Evolutionary conservation across 1,284 basidiomycete species (phyloP).

Genomic region (Rhodofomes roseus): DNA sequence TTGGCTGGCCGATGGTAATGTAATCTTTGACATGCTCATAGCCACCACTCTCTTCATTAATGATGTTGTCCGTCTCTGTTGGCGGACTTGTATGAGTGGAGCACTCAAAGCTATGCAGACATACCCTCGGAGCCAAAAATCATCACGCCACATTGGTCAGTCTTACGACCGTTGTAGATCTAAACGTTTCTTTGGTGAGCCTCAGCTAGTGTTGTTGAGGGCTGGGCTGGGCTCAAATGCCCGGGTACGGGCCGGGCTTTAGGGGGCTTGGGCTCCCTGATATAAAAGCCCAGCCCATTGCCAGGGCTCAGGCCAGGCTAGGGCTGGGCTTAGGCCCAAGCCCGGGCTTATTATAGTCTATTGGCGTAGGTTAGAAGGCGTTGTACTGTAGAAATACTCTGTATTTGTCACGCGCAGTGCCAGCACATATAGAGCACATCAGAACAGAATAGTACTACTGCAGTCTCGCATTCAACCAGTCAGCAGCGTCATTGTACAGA

Average conservation of each 20-base stretch:
- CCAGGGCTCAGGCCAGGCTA: background rate
- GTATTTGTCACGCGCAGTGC: too few species aligned
- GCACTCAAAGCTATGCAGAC: slow-evolving; percentile 5
- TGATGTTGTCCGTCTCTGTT: slow-evolving; percentile 72
- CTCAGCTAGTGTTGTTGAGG: slow-evolving; percentile 14
- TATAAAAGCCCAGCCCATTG: slow-evolving; percentile 1
- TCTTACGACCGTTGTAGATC: slow-evolving; percentile 89
- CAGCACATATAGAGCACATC: too few species aligned
- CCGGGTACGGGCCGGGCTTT: slow-evolving; percentile 10
- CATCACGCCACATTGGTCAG: slow-evolving; percentile 86
- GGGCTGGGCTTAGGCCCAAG: background rate
- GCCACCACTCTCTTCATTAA: slow-evolving; percentile 58
- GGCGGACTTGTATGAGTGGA: background rate
- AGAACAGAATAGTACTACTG: too few species aligned
- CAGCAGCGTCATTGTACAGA: slow-evolving; percentile 5
- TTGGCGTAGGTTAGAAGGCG: background rate
- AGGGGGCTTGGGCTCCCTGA: slow-evolving; percentile 8
- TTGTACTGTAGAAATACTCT: too few species aligned
- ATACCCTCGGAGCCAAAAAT: slow-evolving; percentile 79
- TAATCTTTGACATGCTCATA: slow-evolving; percentile 80
- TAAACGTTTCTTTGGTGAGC: too few species aligned
- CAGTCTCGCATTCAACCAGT: too few species aligned
- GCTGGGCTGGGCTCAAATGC: slow-evolving; percentile 13
- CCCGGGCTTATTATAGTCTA: slow-evolving; percentile 7
- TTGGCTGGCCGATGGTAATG: slow-evolving; percentile 77